These are phyloP conservation scores for Nigrospora oryzae DNA, from an alignment of 2,329 filamentous ascomycete species.

Conservation along the genomic window DNA sequence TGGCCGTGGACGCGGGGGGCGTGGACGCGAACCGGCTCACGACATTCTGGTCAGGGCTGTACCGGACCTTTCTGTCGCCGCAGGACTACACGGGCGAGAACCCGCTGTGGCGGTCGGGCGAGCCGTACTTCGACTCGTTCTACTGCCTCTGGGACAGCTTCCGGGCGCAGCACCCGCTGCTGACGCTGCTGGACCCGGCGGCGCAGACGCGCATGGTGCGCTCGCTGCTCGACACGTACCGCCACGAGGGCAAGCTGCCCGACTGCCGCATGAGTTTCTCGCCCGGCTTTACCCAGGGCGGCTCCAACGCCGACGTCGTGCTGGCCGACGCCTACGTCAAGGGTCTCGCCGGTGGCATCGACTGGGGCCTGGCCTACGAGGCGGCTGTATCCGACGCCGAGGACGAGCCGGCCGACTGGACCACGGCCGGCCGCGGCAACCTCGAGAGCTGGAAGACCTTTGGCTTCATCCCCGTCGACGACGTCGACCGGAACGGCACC, in stretches of 20 bases:
- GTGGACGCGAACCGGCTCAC: slow-evolving; percentile 49
- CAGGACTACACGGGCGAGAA: slow-evolving; percentile 75
- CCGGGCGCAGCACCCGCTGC: slow-evolving; percentile 60
- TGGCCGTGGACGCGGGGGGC: slow-evolving; percentile 46
- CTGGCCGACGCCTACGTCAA: slow-evolving; percentile 64
- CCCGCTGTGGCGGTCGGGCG: slow-evolving; percentile 56
- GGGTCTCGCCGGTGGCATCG: slow-evolving; percentile 53
- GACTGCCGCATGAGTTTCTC: slow-evolving; percentile 73
- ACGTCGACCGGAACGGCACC: slow-evolving; percentile 52
- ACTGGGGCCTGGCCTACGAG: slow-evolving; percentile 63
- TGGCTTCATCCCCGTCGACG: slow-evolving; percentile 63
- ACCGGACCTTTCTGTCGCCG: slow-evolving; percentile 60
- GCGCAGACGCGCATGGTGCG: slow-evolving; percentile 63
- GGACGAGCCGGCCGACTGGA: slow-evolving; percentile 57
- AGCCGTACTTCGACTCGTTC: slow-evolving; percentile 67
- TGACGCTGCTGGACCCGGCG: slow-evolving; percentile 62
- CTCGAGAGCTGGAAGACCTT: slow-evolving; percentile 62
- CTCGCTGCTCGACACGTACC: slow-evolving; percentile 64
- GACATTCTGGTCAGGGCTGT: slow-evolving; percentile 65
- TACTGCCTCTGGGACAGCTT: slow-evolving; percentile 70
- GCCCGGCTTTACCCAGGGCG: slow-evolving; percentile 69
- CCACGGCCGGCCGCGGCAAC: slow-evolving; percentile 61
- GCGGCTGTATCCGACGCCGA: slow-evolving; percentile 68
- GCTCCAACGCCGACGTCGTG: slow-evolving; percentile 67
- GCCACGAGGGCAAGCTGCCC: slow-evolving; percentile 53